Evolutionary conservation across 2,329 filamentous ascomycete species (phyloP).

Genomic region (Venturia oleaginea): DNA sequence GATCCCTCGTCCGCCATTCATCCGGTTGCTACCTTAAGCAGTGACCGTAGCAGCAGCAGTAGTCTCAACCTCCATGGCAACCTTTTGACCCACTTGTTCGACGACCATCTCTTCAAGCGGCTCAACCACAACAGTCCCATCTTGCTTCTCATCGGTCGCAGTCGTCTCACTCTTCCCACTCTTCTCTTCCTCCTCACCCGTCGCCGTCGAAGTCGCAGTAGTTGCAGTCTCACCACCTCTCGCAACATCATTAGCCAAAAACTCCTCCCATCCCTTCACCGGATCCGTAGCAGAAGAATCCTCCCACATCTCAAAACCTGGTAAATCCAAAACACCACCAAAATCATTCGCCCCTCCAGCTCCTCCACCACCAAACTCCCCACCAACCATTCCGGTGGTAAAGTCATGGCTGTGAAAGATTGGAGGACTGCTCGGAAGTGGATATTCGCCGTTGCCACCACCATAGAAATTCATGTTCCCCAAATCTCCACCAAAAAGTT

Average conservation of each 20-base stretch:
- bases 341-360: not conserved
- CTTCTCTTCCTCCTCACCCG: not conserved
- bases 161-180: not conserved
- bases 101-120: not conserved
- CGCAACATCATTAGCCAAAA: not conserved
- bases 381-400: not conserved
- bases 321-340: not conserved
- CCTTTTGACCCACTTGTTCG: not conserved
- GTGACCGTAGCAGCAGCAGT: not conserved
- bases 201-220: not conserved
- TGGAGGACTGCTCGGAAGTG: conserved; percentile 7
- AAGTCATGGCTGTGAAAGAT: not conserved
- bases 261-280: conserved; percentile 4
- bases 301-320: conserved; percentile 9
- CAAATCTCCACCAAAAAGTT: conserved; percentile 21
- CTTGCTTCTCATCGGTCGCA: not conserved
- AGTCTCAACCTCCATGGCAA: not conserved
- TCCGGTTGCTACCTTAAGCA: not conserved
- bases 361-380: not conserved
- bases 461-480: conserved; percentile 25
- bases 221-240: not conserved
- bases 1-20: not conserved
- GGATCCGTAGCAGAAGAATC: conserved; percentile 12
- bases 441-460: not conserved
- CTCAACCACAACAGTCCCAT: not conserved